phyloP scores from a whole-genome alignment of 2,329 filamentous ascomycete genomes.

The Colletotrichum echinochloae region DNA sequence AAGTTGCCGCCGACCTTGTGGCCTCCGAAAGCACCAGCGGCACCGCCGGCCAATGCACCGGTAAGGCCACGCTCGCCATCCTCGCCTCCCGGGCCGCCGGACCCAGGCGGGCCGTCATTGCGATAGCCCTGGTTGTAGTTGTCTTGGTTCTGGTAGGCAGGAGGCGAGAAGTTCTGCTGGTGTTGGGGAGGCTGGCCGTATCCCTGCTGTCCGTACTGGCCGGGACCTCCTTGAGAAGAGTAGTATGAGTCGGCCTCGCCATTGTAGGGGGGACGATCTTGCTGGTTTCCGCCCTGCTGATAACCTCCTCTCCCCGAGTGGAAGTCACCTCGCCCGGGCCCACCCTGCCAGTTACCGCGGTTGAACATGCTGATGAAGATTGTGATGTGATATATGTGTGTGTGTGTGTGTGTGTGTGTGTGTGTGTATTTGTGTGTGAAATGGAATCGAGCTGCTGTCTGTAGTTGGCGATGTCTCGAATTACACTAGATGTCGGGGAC shows the following conservation, averaged over 20 bases:
- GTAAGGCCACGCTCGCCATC: conserved; percentile 57
- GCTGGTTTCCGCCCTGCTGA: conserved; percentile 23
- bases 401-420: too few relatives aligned
- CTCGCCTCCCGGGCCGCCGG: conserved; percentile 42
- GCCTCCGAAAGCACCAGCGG: conserved; percentile 55
- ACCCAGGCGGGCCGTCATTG: conserved; percentile 33
- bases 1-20: conserved; percentile 55
- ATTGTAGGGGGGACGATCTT: conserved; percentile 6
- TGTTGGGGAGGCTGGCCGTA: conserved; percentile 34
- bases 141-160: conserved; percentile 31
- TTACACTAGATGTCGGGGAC: background rate
- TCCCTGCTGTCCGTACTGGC: conserved; percentile 23
- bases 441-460: background rate
- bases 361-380: conserved; percentile 29
- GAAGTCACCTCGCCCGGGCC: conserved; percentile 17
- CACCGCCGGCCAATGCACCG: conserved; percentile 55
- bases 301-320: conserved; percentile 10
- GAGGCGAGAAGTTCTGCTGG: conserved; percentile 31
- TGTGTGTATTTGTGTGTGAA: too few relatives aligned
- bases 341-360: conserved; percentile 23
- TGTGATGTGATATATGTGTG: too few relatives aligned
- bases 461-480: conserved; percentile 6
- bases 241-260: conserved; percentile 38
- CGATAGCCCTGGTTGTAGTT: conserved; percentile 32
- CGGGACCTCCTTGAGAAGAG: conserved; percentile 8